These are phyloP conservation scores for Euphorbia celastroides DNA, from an alignment of 441 rosid species.

Conservation along the genomic window DNA sequence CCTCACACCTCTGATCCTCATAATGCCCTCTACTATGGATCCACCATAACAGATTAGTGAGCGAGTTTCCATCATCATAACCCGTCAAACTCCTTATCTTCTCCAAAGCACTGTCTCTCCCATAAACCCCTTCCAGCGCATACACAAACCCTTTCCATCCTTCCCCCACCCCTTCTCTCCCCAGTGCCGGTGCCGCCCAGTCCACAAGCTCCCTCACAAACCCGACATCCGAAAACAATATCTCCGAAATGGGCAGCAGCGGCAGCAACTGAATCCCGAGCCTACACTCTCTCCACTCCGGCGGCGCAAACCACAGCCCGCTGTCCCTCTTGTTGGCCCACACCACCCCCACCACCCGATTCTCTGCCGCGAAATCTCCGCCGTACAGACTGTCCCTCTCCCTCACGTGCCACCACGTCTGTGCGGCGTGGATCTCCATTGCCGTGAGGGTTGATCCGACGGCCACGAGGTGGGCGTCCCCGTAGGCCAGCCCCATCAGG, in stretches of 20 bases:
- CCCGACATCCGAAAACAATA: slow-evolving; percentile 59
- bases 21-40: slow-evolving; percentile 54
- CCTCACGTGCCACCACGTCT: slow-evolving; percentile 89
- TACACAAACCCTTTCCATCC: slow-evolving; percentile 94
- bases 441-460: slow-evolving; percentile 62
- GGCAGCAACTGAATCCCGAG: slow-evolving; percentile 92
- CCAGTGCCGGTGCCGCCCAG: slow-evolving; percentile 76
- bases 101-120: slow-evolving; percentile 53
- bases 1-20: slow-evolving; percentile 31
- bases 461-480: slow-evolving; percentile 70
- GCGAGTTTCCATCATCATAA: slow-evolving; percentile 74
- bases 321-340: slow-evolving; percentile 94
- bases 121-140: slow-evolving; percentile 70
- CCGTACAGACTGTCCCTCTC: slow-evolving; percentile 52
- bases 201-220: slow-evolving; percentile 64
- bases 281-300: slow-evolving; percentile 75
- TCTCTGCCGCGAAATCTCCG: slow-evolving; percentile 64
- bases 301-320: slow-evolving; percentile 84
- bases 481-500: slow-evolving; percentile 83
- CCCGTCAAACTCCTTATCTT: slow-evolving; percentile 49
- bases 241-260: slow-evolving; percentile 60
- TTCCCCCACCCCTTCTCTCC: slow-evolving; percentile 67
- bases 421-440: slow-evolving; percentile 85
- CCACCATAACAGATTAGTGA: slow-evolving; percentile 87
- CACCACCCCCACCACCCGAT: slow-evolving; percentile 80